Percentiles rank a stretch among this genome's conserved stretches.
Conservation (phyloP, 768 basidiomycete genomes). For the Termitomyces sp. region DNA sequence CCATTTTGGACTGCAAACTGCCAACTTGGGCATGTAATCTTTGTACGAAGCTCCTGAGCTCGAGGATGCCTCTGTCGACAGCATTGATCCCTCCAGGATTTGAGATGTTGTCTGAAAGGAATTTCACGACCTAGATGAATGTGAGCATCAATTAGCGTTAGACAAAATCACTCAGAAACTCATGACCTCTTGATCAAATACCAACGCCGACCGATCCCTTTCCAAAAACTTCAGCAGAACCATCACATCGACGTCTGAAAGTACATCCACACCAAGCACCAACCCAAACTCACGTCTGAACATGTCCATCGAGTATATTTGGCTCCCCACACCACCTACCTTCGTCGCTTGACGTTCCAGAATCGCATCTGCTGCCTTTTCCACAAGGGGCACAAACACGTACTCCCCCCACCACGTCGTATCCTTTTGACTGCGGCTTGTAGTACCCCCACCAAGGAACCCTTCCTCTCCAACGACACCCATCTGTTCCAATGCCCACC, state of each 20-base stretch:
- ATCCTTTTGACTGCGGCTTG: constrained; percentile 29
- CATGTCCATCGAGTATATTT: constrained; percentile 52
- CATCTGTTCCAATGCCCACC: constrained; percentile 84
- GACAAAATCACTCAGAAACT: neutral
- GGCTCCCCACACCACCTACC: constrained; percentile 47
- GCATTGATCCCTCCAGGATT: constrained; percentile 51
- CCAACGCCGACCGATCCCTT: constrained; percentile 63
- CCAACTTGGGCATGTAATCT: constrained; percentile 68
- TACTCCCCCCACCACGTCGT: constrained; percentile 65
- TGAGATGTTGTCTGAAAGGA: constrained; percentile 40
- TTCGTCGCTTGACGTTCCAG: constrained; percentile 36
- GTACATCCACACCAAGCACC: constrained; percentile 23
- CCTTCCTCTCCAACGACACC: constrained; percentile 66
- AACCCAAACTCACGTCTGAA: constrained; percentile 59
- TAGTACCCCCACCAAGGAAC: constrained; percentile 21
- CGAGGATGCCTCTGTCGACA: constrained; percentile 80
- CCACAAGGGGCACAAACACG: constrained; percentile 60
- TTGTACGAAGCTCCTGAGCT: constrained; percentile 66
- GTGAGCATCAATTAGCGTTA: neutral
- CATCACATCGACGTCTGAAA: constrained; percentile 61
- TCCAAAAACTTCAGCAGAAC: constrained; percentile 75
- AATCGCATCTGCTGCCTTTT: constrained; percentile 59
- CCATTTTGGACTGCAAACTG: constrained; percentile 62
- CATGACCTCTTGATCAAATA: constrained; percentile 65
- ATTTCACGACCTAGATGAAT: constrained; percentile 74